Base-by-base conservation (phyloP, 2,329 filamentous ascomycete genomes). In the Aspergillus brasiliensis region DNA sequence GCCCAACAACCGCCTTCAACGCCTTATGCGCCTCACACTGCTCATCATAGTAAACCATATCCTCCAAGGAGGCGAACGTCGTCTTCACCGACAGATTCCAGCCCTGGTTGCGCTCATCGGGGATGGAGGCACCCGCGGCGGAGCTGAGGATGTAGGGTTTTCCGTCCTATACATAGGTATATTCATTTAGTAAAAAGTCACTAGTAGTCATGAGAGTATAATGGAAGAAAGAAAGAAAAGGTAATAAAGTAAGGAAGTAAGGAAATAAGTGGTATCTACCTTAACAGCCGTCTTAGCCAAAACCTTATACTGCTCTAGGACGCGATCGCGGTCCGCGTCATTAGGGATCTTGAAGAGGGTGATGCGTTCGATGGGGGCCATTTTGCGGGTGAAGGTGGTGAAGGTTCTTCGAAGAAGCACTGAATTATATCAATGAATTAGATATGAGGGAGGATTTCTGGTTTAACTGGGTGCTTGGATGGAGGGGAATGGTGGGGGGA, bases 41-140 rank as follows among this genome's bases (percentile, higher is more conserved):
- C 8, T 80, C 78, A 71, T 91, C 88, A 72, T 90, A 91, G 77
- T 84, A 91, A 66, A 84, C 80, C 84, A 91, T 86, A 72, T 91
- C 89, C 11, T 87, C 87, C 57, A 86, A 68, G 60, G 77, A 87
- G 48, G 83, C 82, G 70, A 91, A 91, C 49, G 84, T 83, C 42
- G 83, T 86, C 72, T 86, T 84, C 51, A 84, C 84, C 15, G 85
- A 81, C 56, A 91, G 69, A 7, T 86, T 91, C 78, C 83, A 91
- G 46, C 88, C 89, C 73, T 88, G 84, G 65, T 81, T 82, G 28
- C 88, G 84, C 17, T 83, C 78, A 67, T 90, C 86, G 8, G 82
- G 79, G 62, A 85, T 76, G 8, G 83, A 81, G 21, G 78, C 73
- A 31, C 84, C 84, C 13, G 84, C 86, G n/a, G 75, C 78, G 64